Base-by-base conservation (phyloP, 345 rosid genomes). In the Brassica rapa region DNA sequence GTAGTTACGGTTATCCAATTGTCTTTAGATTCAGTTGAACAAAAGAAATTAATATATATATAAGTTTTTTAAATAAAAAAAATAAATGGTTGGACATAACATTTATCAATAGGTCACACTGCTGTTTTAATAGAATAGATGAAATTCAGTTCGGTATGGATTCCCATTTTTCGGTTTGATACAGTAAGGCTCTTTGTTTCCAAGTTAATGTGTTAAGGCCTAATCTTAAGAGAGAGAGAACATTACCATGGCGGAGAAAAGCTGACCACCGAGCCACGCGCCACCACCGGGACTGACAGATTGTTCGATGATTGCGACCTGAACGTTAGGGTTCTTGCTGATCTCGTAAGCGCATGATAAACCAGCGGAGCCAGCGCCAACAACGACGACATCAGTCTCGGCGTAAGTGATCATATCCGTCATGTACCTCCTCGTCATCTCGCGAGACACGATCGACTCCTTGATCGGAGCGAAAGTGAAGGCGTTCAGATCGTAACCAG, bases 241-340 rank as follows among this genome's bases (percentile, higher is more conserved):
- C 14, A 55, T 46, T 81, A 90, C 91, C 94, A 88, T 89, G 69
- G 97, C 89, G 43, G 92, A 91, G 86, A 89, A 89, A 60, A 88
- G 91, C 80, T 91, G 94, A 25, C 94, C 92, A 46, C 94, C 90
- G 46, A 89, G 90, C 94, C 91, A 88, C 1, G 92, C 89, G 15
- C 94, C 97, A 55, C 97, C 97, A 1, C 94, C 92, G 6, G 94
- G 97, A 79, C 92, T 91, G 27, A 91, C 97, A 6, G 94, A 91
- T 67, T 91, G 97, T 29, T 91, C 94, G 15, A 88, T 68, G 6
- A 89, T 86, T 0, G 91, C 90, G n/a, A 91, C 85, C 71, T 86
- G 84, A 2, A 89, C 84, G 70, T 80, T 64, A 2, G 92, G 90
- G 79, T 89, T 91, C 83, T 91, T 91, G 76, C 94, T 91, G 6